A percentile compares a stretch with the other conserved stretches of the same genome.
These are phyloP conservation scores for Solanum clarkiae DNA, from an alignment of 257 asterid genomes.

Conservation along the genomic window DNA sequence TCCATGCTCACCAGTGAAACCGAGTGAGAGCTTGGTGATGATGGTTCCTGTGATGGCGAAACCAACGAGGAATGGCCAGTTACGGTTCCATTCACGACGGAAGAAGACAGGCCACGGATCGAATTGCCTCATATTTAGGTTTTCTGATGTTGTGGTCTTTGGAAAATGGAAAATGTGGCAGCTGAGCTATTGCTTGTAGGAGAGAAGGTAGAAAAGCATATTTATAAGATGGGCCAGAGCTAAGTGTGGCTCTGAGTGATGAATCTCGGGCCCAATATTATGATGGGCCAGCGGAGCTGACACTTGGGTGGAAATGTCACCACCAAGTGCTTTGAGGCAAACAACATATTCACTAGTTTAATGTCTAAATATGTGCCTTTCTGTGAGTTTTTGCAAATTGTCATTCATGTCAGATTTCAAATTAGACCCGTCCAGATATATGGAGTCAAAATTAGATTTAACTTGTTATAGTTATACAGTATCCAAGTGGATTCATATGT, in stretches of 20 bases:
- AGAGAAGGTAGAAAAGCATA: background rate
- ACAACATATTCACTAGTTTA: too few species aligned
- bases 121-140: constrained; percentile 20
- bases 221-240: background rate
- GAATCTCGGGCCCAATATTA: background rate
- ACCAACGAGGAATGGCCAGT: constrained; percentile 28
- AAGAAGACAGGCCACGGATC: constrained; percentile 28
- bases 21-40: constrained; percentile 23
- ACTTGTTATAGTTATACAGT: too few species aligned
- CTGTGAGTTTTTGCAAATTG: too few species aligned
- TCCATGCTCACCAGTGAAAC: constrained; percentile 10
- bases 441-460: too few species aligned
- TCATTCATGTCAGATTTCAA: too few species aligned
- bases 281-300: too few species aligned
- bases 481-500: too few species aligned
- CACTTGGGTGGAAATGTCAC: too few species aligned
- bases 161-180: background rate
- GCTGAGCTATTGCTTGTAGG: background rate
- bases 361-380: too few species aligned
- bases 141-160: background rate
- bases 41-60: constrained; percentile 25
- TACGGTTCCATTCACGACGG: constrained; percentile 21
- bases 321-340: too few species aligned
- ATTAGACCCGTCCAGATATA: too few species aligned
- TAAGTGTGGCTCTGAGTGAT: background rate